Evolutionary conservation across 2,329 filamentous ascomycete genomes (phyloP).

Genomic region (Pseudofabraea citricarpa): DNA sequence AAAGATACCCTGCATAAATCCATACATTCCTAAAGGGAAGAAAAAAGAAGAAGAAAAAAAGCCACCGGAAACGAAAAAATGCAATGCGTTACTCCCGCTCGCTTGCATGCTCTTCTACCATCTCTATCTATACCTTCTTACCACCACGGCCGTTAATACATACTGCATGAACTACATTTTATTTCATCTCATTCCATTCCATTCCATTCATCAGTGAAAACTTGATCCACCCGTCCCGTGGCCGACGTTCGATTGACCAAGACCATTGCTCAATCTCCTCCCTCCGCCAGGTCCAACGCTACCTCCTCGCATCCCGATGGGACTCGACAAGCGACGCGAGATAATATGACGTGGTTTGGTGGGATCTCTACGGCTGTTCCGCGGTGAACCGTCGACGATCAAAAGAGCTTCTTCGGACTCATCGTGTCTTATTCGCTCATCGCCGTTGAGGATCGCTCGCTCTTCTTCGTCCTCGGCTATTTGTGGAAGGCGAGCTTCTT

Average conservation of each 20-base stretch:
- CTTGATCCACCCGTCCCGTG: constrained; percentile 26
- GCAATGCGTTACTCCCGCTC: no score
- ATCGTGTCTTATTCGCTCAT: constrained; percentile 11
- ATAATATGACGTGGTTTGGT: constrained; percentile 1
- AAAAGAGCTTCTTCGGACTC: constrained; percentile 20
- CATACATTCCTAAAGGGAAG: no score
- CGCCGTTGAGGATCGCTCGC: constrained; percentile 15
- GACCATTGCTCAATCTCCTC: constrained; percentile 25
- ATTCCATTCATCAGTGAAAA: constrained; percentile 14
- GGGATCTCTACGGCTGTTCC: constrained; percentile 2
- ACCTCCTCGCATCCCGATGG: constrained; percentile 22
- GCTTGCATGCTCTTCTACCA: no score
- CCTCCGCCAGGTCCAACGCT: constrained; percentile 26
- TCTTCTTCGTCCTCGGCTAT: constrained; percentile 12
- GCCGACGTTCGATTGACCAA: constrained; percentile 25
- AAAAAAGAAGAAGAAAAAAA: no score
- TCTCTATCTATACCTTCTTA: no score
- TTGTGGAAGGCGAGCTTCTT: constrained; percentile 7
- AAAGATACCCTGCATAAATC: no score
- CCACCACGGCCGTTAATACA: no score
- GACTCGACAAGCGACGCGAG: constrained; percentile 23
- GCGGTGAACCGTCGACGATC: constrained; percentile 12
- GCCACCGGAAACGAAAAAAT: no score
- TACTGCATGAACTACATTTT: no score
- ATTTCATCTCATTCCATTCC: not conserved